Conservation (phyloP, 805 yeast genomes). For the Kazachstania africana region DNA sequence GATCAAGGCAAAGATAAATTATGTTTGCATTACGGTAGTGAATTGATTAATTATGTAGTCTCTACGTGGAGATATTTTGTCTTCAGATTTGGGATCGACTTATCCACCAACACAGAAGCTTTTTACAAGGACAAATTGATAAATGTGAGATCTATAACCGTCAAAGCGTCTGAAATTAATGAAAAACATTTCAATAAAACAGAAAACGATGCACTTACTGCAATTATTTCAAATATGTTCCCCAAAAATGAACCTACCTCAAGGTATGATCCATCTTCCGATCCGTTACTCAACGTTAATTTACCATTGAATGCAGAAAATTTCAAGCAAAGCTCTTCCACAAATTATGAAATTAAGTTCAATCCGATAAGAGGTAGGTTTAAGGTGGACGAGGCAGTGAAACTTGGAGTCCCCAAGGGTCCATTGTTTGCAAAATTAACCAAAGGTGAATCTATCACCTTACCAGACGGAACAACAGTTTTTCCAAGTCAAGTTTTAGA, state of each 20-base stretch:
- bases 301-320: constrained; percentile 26
- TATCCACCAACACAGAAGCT: constrained; percentile 26
- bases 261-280: constrained; percentile 28
- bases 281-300: constrained; percentile 27
- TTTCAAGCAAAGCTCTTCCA: constrained; percentile 26
- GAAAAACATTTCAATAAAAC: constrained; percentile 1
- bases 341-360: constrained; percentile 59
- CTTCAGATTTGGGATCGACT: constrained; percentile 58
- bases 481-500: constrained; percentile 65
- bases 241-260: constrained; percentile 35
- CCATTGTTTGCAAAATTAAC: constrained; percentile 46
- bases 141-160: constrained; percentile 28
- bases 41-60: constrained; percentile 42
- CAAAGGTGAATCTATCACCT: constrained; percentile 43
- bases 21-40: constrained; percentile 41
- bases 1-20: constrained; percentile 60
- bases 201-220: constrained; percentile 8
- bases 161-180: constrained; percentile 1
- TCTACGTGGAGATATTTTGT: constrained; percentile 83
- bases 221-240: constrained; percentile 42
- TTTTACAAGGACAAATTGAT: constrained; percentile 27
- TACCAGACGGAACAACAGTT: constrained; percentile 48
- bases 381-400: constrained; percentile 48
- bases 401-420: constrained; percentile 60
- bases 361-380: constrained; percentile 70